A percentile compares a stretch with the other conserved stretches of the same genome.
Evolutionary conservation across 352 stramenopile genomes (phyloP).

Genomic region (Phytophthora hibernalis): DNA sequence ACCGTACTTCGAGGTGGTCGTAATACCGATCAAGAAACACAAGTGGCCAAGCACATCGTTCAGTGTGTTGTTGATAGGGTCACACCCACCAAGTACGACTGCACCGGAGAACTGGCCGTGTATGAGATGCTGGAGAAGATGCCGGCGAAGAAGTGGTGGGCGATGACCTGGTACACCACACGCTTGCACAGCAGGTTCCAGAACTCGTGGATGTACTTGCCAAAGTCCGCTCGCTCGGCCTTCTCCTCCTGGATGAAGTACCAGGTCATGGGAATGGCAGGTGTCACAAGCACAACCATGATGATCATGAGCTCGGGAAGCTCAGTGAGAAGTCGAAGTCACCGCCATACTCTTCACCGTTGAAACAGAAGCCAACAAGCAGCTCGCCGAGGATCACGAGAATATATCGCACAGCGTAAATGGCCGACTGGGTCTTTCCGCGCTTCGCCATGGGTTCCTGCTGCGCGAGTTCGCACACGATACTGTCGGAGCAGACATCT

Average conservation of each 20-base stretch:
- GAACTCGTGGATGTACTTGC: conserved; percentile 46
- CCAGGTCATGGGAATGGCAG: conserved; percentile 44
- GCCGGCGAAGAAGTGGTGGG: conserved; percentile 53
- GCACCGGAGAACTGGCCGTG: conserved; percentile 40
- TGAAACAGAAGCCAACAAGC: conserved; percentile 60
- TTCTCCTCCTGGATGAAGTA: conserved; percentile 53
- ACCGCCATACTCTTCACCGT: conserved; percentile 58
- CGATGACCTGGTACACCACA: conserved; percentile 60
- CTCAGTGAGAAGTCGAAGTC: conserved; percentile 53
- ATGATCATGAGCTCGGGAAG: conserved; percentile 58
- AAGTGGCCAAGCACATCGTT: conserved; percentile 42
- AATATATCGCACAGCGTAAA: conserved; percentile 37
- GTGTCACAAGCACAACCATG: conserved; percentile 36
- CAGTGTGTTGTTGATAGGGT: conserved; percentile 53
- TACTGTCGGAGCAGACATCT: conserved; percentile 66
- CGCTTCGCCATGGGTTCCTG: conserved; percentile 58
- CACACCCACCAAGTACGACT: conserved; percentile 46
- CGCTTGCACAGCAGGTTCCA: conserved; percentile 54
- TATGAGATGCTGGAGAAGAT: conserved; percentile 54
- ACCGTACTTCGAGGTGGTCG: conserved; percentile 48
- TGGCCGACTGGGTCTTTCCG: conserved; percentile 59
- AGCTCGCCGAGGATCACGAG: conserved; percentile 54
- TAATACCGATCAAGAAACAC: conserved; percentile 45
- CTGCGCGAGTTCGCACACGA: conserved; percentile 66
- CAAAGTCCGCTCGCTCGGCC: conserved; percentile 34